A percentile compares a stretch with the other conserved stretches of the same genome.
phyloP scores from a whole-genome alignment of 345 rosid species.

The Salix arbutifolia region DNA sequence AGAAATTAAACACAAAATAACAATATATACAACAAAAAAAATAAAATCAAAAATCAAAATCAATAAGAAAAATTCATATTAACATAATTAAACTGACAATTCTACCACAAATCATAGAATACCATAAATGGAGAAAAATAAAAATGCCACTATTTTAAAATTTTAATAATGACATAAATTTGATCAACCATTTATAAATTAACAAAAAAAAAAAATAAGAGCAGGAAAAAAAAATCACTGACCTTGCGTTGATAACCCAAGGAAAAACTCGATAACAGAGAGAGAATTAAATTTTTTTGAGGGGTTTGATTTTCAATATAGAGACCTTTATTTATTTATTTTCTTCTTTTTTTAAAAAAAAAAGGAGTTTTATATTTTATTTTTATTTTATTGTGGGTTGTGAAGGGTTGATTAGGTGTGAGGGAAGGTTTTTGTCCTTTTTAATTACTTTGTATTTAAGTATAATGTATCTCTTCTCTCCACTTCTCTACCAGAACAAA shows the following conservation, averaged over 20 bases:
- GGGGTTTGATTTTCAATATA: background rate
- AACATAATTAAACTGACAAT: background rate
- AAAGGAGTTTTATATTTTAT: background rate
- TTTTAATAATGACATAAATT: background rate
- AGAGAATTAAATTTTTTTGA: background rate
- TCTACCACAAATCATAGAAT: background rate
- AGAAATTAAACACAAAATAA: background rate
- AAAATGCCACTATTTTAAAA: background rate
- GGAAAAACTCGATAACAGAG: background rate
- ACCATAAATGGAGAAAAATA: background rate
- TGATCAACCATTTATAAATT: background rate
- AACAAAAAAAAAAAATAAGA: background rate
- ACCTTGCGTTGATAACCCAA: background rate
- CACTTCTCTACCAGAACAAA: background rate
- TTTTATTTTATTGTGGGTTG: background rate
- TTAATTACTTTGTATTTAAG: background rate
- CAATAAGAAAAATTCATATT: background rate
- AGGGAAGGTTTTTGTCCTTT: background rate
- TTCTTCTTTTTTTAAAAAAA: background rate
- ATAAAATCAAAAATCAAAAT: background rate
- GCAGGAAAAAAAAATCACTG: background rate
- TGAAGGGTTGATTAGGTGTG: background rate
- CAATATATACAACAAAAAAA: background rate
- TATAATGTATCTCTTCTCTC: background rate
- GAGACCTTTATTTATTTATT: background rate